Percentiles rank a stretch among this genome's conserved stretches.
Conservation (phyloP, 257 asterid genomes). For the Hygrophila difformis region DNA sequence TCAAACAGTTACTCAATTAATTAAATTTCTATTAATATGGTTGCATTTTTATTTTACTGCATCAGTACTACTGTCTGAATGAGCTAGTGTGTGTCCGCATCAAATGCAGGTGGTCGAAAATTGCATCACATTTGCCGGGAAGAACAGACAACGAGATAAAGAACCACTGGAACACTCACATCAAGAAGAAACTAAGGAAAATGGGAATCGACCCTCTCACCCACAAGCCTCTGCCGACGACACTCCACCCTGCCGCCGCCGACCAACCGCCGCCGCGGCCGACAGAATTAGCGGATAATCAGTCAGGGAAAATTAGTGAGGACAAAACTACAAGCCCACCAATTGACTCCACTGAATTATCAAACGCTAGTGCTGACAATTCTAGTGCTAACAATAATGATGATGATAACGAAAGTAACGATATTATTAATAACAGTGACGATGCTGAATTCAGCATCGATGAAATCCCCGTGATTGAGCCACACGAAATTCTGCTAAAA, state of each 20-base stretch:
- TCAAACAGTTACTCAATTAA: too few species aligned
- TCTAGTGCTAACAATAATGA: background rate
- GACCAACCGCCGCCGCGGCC: conserved; percentile 16
- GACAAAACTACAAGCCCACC: too few species aligned
- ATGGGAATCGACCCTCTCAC: conserved; percentile 90
- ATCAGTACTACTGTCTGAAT: too few species aligned
- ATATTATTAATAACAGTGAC: conserved; percentile 18
- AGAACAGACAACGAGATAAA: conserved; percentile 95
- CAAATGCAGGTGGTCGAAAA: conserved; percentile 74
- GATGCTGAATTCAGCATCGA: conserved; percentile 55
- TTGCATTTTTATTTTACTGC: too few species aligned
- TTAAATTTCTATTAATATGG: too few species aligned
- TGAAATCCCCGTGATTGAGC: conserved; percentile 68
- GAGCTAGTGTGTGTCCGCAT: too few species aligned
- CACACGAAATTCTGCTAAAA: conserved; percentile 50
- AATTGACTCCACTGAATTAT: too few species aligned
- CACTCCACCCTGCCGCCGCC: conserved; percentile 11
- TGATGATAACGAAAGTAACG: background rate
- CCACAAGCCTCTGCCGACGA: conserved; percentile 75
- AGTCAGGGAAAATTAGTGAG: background rate
- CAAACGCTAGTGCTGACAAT: background rate
- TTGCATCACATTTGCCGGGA: conserved; percentile 96
- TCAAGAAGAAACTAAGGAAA: conserved; percentile 76
- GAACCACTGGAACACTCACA: conserved; percentile 95
- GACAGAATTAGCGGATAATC: background rate